Conservation (phyloP, 2,329 filamentous ascomycete species). For the Alternaria alternata region DNA sequence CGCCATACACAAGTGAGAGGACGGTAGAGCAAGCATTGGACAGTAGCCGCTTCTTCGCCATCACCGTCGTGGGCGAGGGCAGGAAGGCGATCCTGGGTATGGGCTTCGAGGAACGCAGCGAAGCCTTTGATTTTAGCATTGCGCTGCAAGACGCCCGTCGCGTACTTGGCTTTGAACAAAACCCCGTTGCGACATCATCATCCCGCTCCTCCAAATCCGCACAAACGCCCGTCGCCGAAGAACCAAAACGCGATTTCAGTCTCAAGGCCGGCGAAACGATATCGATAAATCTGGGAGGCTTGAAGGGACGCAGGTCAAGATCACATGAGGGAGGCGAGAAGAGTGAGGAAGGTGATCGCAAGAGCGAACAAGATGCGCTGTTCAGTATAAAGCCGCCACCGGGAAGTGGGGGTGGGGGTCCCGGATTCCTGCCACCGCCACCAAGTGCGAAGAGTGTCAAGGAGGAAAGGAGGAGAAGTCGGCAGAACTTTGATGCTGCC, state of each 20-base stretch:
- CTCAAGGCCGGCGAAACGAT: conserved; percentile 92
- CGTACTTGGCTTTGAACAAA: conserved; percentile 67
- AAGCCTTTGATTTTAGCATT: conserved; percentile 86
- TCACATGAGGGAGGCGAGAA: conserved; percentile 53
- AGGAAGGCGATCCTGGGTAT: conserved; percentile 82
- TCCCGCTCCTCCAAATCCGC: conserved; percentile 5
- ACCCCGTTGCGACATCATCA: conserved; percentile 31
- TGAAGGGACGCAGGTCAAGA: conserved; percentile 57
- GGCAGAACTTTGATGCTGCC: conserved; percentile 52
- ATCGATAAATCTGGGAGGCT: conserved; percentile 75
- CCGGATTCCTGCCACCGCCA: conserved; percentile 69
- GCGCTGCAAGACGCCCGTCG: conserved; percentile 80
- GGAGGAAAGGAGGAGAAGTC: conserved; percentile 64
- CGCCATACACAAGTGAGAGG: conserved; percentile 72
- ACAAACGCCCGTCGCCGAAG: conserved; percentile 49
- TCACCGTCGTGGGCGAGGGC: conserved; percentile 79
- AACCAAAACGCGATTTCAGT: conserved; percentile 76
- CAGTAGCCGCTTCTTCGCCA: conserved; percentile 82
- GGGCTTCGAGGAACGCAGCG: conserved; percentile 85
- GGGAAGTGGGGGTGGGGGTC: conserved; percentile 38
- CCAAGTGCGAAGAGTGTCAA: conserved; percentile 70
- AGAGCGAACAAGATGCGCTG: conserved; percentile 57
- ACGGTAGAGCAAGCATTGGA: conserved; percentile 81
- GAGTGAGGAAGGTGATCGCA: conserved; percentile 37
- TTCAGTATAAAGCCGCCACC: conserved; percentile 82